Conservation (phyloP, 306 rosid genomes). For the Cucurbita pepo region DNA sequence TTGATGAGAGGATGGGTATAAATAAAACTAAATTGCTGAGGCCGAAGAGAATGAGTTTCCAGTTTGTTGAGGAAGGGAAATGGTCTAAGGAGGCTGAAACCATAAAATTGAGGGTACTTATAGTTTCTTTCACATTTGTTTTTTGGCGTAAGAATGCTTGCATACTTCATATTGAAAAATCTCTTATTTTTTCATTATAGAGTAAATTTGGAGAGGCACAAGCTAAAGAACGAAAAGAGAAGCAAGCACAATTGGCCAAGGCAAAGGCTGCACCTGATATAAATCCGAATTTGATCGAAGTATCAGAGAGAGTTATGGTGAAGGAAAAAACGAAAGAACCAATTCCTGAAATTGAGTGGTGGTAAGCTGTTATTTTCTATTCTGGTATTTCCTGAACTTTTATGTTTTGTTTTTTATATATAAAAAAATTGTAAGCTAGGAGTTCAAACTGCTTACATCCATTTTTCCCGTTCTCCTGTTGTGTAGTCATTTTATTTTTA, state of each 20-base stretch:
- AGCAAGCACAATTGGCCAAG: constrained; percentile 83
- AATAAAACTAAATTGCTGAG: constrained; percentile 68
- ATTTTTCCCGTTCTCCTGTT: not conserved
- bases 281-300: constrained; percentile 87
- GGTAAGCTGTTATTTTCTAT: constrained; percentile 41
- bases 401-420: not conserved
- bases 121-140: not conserved
- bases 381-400: not conserved
- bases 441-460: not conserved
- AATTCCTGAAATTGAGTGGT: constrained; percentile 92
- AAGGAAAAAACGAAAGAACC: constrained; percentile 79
- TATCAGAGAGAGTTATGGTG: constrained; percentile 63
- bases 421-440: not conserved
- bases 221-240: constrained; percentile 90
- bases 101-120: constrained; percentile 60
- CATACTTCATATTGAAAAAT: not conserved
- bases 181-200: constrained; percentile 21
- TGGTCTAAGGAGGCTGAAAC: constrained; percentile 90
- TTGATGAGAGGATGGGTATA: constrained; percentile 69
- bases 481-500: not conserved
- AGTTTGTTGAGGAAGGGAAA: constrained; percentile 89
- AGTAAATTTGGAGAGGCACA: constrained; percentile 96
- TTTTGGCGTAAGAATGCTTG: not conserved
- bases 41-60: constrained; percentile 72
- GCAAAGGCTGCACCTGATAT: constrained; percentile 95